phyloP scores from a whole-genome alignment of 257 asterid genomes.

The Nicotiana otophora region DNA sequence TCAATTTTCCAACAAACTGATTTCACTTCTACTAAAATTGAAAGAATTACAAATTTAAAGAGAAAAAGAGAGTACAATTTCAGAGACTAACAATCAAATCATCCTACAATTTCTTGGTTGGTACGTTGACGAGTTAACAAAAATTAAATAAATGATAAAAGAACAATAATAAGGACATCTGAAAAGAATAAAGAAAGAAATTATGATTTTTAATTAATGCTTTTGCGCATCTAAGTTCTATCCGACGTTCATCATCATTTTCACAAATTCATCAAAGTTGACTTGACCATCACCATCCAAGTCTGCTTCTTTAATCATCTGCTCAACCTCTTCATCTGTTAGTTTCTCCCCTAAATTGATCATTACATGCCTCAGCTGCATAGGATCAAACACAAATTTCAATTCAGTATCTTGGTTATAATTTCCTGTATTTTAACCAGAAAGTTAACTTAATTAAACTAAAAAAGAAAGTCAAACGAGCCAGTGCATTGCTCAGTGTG shows the following conservation, averaged over 20 bases:
- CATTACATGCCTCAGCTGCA: slow-evolving; percentile 43
- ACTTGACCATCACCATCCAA: slow-evolving; percentile 48
- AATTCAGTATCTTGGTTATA: too few relatives aligned
- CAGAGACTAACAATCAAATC: not conserved
- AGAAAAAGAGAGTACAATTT: not conserved
- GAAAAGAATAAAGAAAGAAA: not conserved
- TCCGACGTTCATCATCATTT: slow-evolving; percentile 32
- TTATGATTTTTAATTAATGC: not conserved
- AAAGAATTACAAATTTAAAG: not conserved
- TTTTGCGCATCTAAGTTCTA: not conserved
- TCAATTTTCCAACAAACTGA: not conserved
- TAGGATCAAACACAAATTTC: not conserved
- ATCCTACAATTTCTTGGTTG: not conserved
- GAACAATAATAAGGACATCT: not conserved
- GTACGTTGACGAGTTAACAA: not conserved
- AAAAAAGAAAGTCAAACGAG: not conserved
- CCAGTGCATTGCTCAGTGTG: not conserved
- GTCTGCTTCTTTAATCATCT: slow-evolving; percentile 43
- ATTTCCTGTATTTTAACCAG: not conserved
- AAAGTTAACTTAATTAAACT: not conserved
- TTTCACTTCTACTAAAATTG: not conserved
- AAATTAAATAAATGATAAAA: not conserved
- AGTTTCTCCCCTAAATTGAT: slow-evolving; percentile 38
- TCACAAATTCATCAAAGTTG: slow-evolving; percentile 41
- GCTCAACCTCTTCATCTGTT: slow-evolving; percentile 39